Evolutionary conservation across 176 grass and related monocot genomes (phyloP).

Genomic region (maize (Zea mays)): Zm-B73-REFERENCE-NAM-5.0 NC_050099.1:151116001-151116500

Average conservation of each 20-base stretch:
- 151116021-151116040: background rate
- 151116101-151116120: constrained; percentile 81
- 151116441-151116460: constrained; percentile 88
- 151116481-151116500: constrained; percentile 77
- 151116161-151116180: constrained; percentile 80
- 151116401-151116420: constrained; percentile 88
- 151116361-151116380: constrained; percentile 60
- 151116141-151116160: constrained; percentile 68
- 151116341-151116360: constrained; percentile 47
- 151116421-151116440: constrained; percentile 85
- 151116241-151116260: constrained; percentile 47
- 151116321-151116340: constrained; percentile 36
- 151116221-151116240: constrained; percentile 55
- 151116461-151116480: constrained; percentile 70
- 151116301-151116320: constrained; percentile 36
- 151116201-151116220: constrained; percentile 55
- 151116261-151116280: constrained; percentile 75
- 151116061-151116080: constrained; percentile 63
- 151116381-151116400: constrained; percentile 80
- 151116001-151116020: constrained; percentile 19
- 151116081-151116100: constrained; percentile 74
- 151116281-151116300: constrained; percentile 73
- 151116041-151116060: background rate
- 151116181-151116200: constrained; percentile 68
- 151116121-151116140: constrained; percentile 69